Base-by-base conservation (phyloP, 139 green algal genomes). In the Asterochloris erici region DNA sequence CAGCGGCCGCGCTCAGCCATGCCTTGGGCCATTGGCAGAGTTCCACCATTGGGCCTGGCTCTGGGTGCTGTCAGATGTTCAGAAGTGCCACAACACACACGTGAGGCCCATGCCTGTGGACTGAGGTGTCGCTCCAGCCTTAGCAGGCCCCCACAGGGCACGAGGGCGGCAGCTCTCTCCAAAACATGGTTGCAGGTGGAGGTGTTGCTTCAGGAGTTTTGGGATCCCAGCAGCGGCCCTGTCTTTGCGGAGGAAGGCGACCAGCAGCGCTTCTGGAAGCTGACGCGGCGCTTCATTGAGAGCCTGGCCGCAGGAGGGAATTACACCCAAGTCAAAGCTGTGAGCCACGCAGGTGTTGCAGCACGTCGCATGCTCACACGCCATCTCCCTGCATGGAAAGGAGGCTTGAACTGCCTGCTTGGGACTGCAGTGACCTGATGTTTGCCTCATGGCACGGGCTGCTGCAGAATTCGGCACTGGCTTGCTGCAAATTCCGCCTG, bases 121-220 rank as follows among this genome's bases (percentile, higher is more conserved):
- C 14, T 0, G 6, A 54, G 38, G 38, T 54, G 6, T 54, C 6
- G 38, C 38, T 54, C 38, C 38, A 54, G 29, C 17, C 14, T 73
- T 11, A 47, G 26, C 23, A 62, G n/a, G 54, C 0, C 54, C 0
- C 47, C 23, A 79, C 69, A 77, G 19, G 29, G 28, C 26, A 82
- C 11, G 11, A 27, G 17, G n/a, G 62, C 17, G 60, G 2, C 4
- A 47, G 54, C 13, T 13, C 19, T 73, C 27, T 47, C 9, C 61
- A 4, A 21, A 16, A 63, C 68, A 61, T 79, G 13, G 0, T 4
- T 38, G 19, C 83, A 94, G 88, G 94, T 97, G 9, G 96, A 99
- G 88, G 89, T 99, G 16, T 86, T 97, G 73, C 80, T 99, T 66
- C 92, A 94, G 14, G 96, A 98, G 85, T 96, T 98, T 74, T 99